Percentiles rank a stretch among this genome's conserved stretches.
phyloP scores from a whole-genome alignment of 257 asterid species.

The Euphrasia confusa region DNA sequence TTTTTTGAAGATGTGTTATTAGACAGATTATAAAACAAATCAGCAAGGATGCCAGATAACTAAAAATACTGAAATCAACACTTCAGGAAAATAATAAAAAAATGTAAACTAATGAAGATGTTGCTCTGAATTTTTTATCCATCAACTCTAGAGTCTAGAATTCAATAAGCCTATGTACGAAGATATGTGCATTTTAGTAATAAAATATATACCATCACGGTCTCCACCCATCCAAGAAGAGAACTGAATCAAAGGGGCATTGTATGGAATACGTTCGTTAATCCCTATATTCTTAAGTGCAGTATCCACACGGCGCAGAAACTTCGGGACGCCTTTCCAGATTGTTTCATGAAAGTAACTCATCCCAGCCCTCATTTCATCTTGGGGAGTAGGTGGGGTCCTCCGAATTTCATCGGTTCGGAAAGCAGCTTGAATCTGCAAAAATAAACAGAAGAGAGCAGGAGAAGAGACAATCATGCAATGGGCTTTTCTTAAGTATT shows the following conservation, averaged over 20 bases:
- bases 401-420: slow-evolving; percentile 43
- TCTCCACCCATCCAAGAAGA: slow-evolving; percentile 49
- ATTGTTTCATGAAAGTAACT: slow-evolving; percentile 41
- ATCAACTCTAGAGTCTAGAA: neutral
- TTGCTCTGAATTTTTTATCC: neutral
- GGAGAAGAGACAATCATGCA: neutral
- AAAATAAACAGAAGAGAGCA: slow-evolving; percentile 15
- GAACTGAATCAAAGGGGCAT: slow-evolving; percentile 43
- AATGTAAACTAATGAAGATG: neutral
- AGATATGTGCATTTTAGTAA: slow-evolving; percentile 1
- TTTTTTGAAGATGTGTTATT: neutral
- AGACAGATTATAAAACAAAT: neutral
- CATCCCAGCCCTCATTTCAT: slow-evolving; percentile 42
- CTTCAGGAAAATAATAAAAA: neutral
- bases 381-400: slow-evolving; percentile 39
- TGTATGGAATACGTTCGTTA: slow-evolving; percentile 38
- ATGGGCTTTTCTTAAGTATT: neutral
- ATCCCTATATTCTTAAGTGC: slow-evolving; percentile 40
- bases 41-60: neutral
- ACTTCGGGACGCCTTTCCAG: slow-evolving; percentile 42
- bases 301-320: slow-evolving; percentile 41
- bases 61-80: neutral
- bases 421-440: slow-evolving; percentile 45
- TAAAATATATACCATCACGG: slow-evolving; percentile 33
- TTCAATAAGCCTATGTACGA: neutral